phyloP scores from a whole-genome alignment of 768 basidiomycete genomes.

The Pleurotus tuoliensis region DNA sequence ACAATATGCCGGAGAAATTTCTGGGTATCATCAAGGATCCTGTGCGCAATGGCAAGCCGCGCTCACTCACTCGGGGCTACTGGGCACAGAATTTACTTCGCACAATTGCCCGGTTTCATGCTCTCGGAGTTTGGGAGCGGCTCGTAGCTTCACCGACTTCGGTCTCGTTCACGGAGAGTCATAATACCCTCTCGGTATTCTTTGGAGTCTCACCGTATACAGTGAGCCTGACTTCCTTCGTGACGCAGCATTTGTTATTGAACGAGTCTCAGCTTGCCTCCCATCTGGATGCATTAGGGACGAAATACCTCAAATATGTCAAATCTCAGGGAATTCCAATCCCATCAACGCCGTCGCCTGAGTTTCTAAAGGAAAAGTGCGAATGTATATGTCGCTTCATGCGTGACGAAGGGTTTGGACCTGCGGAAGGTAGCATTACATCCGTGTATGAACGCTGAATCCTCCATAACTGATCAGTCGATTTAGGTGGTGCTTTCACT shows the following conservation, averaged over 20 bases:
- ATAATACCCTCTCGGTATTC: constrained; percentile 50
- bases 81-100: constrained; percentile 47
- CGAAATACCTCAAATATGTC: constrained; percentile 37
- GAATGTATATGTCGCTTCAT: constrained; percentile 48
- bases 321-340: constrained; percentile 20
- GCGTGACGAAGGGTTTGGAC: constrained; percentile 18
- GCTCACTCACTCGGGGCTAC: constrained; percentile 40
- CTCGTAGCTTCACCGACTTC: constrained; percentile 10
- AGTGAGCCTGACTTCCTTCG: constrained; percentile 25
- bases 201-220: constrained; percentile 39
- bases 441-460: background rate
- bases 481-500: constrained; percentile 34
- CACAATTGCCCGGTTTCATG: constrained; percentile 37
- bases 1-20: constrained; percentile 27
- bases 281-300: constrained; percentile 35
- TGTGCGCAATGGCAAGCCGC: constrained; percentile 8
- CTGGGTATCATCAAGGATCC: constrained; percentile 3
- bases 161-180: constrained; percentile 38
- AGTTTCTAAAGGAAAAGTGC: constrained; percentile 31
- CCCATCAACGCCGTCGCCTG: constrained; percentile 25
- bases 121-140: constrained; percentile 34
- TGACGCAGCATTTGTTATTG: constrained; percentile 1
- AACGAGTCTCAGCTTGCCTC: constrained; percentile 30
- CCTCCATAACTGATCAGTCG: background rate
- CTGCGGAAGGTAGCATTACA: background rate